phyloP scores from a whole-genome alignment of 305 asterid genomes.

The Rubia peregrina region DNA sequence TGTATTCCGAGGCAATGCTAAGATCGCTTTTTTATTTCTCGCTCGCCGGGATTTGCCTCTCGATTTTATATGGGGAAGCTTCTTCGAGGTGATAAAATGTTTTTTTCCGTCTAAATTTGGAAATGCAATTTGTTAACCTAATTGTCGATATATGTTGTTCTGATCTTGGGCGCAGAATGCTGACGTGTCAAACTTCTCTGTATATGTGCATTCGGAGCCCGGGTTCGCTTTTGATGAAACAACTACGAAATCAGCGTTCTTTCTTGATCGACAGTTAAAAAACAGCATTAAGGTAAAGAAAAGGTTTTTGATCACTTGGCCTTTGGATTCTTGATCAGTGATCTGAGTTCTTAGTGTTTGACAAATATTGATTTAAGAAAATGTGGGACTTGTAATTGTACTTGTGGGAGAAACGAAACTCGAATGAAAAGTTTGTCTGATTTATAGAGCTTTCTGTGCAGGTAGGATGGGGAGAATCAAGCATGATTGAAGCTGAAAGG shows the following conservation, averaged over 20 bases:
- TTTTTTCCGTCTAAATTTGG: not conserved
- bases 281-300: conserved; percentile 63
- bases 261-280: conserved; percentile 54
- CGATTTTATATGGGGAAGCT: conserved; percentile 87
- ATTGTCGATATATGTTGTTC: not conserved
- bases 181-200: conserved; percentile 51
- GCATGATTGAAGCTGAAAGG: conserved; percentile 99
- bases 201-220: conserved; percentile 78
- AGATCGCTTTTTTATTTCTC: conserved; percentile 73
- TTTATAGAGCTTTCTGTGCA: conserved; percentile 33
- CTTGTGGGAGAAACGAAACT: not conserved
- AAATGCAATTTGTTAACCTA: not conserved
- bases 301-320: conserved; percentile 12
- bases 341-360: not conserved
- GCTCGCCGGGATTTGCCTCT: conserved; percentile 68
- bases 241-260: conserved; percentile 55
- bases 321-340: conserved; percentile 15
- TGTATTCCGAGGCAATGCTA: conserved; percentile 50
- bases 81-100: conserved; percentile 52
- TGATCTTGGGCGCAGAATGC: conserved; percentile 54
- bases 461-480: conserved; percentile 98
- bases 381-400: not conserved
- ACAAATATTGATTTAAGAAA: not conserved
- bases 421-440: conserved; percentile 17
- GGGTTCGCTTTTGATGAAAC: conserved; percentile 78